Base-by-base conservation (phyloP, 176 grass and related monocot genomes). In the Neostapfia colusana region DNA sequence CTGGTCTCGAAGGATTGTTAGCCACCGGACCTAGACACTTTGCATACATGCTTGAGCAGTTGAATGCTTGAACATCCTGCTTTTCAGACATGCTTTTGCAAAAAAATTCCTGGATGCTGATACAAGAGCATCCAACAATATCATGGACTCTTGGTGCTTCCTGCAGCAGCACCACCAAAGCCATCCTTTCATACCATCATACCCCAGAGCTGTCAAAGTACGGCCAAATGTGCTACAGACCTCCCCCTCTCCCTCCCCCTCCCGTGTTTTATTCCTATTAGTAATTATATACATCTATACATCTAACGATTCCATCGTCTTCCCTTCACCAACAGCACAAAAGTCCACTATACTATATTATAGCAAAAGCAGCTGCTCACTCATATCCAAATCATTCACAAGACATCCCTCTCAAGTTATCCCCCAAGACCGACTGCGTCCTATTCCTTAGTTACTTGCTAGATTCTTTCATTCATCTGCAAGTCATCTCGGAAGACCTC, bases 401-500 rank as follows among this genome's bases (percentile, higher is more conserved):
- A 71, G 57, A 66, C 82, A 82, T 0, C 76, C 39, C 39, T 84
- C 39, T 18, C 81, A 84, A 84, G 81, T 76, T 72, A 81, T 88
- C 9, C 71, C 50, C 48, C 15, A 25, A 39, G 81, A 57, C 43
- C 46, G 15, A 36, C 58, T 35, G 24, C n/a, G 55, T 84, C 49
- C 41, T 80, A 12, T 74, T 83, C 20, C 62, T 79, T 37, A 74
- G 78, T 82, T 81, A 18, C 63, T 53, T 21, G 63, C 25, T 26
- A 62, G 82, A 93, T 93, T 93, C 93, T 85, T 97, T 65, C 79
- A 80, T 86, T 93, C 80, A 10, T 36, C 88, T 64, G 68, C 62
- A 93, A 84, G 77, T 49, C 40, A 80, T 69, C 73, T 31, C 27
- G 49, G 73, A 73, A 65, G 35, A 79, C 17, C 1, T 40, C 23